A percentile compares a stretch with the other conserved stretches of the same genome.
Evolutionary conservation across 768 basidiomycete species (phyloP).

Genomic region (Mycena rosella): DNA sequence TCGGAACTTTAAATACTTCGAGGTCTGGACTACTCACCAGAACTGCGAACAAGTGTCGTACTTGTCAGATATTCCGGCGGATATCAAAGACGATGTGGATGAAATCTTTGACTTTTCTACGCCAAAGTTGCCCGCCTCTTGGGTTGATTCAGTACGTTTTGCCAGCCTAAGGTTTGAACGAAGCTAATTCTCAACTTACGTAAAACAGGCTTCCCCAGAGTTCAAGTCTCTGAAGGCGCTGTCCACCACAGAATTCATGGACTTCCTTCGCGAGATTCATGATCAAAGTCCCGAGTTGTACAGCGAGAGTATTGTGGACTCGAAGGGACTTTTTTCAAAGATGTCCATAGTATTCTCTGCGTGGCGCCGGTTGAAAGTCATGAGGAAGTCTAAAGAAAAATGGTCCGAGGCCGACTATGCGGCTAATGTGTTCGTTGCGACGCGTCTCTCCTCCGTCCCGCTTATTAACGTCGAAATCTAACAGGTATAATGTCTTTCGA

Average conservation of each 20-base stretch:
- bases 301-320: conserved; percentile 40
- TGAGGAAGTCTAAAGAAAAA: conserved; percentile 60
- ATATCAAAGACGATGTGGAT: conserved; percentile 55
- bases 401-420: conserved; percentile 69
- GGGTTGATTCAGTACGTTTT: conserved; percentile 55
- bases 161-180: too few relatives aligned
- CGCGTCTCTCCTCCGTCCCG: neutral
- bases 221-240: conserved; percentile 42
- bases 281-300: conserved; percentile 56
- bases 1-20: conserved; percentile 60
- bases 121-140: conserved; percentile 51
- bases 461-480: neutral
- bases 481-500: conserved; percentile 64
- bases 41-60: conserved; percentile 64
- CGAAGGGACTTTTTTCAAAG: conserved; percentile 49
- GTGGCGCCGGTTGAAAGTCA: conserved; percentile 58
- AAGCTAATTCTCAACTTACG: neutral
- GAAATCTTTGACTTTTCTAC: conserved; percentile 37
- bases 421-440: conserved; percentile 61
- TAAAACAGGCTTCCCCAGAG: conserved; percentile 41
- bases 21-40: conserved; percentile 64
- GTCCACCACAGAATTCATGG: conserved; percentile 43
- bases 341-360: conserved; percentile 56
- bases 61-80: conserved; percentile 54
- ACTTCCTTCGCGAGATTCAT: conserved; percentile 47